Evolutionary conservation across 176 grass and related monocot genomes (phyloP).

Genomic region (Carex littledalei): DNA sequence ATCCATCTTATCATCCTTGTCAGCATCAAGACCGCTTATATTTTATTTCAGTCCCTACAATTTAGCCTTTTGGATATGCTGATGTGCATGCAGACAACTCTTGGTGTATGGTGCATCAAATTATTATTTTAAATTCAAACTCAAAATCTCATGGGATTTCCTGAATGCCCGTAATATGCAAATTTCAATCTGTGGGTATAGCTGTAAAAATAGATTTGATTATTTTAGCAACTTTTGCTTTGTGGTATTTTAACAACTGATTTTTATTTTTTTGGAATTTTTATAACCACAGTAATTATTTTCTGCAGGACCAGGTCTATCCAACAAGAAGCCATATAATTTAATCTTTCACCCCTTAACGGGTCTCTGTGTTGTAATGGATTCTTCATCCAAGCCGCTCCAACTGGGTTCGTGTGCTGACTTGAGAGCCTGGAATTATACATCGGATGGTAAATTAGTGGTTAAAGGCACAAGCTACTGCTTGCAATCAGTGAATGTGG

Average conservation of each 20-base stretch:
- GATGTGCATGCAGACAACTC: neutral
- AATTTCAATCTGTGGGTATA: neutral
- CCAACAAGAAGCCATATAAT: slow-evolving; percentile 43
- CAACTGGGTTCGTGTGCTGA: slow-evolving; percentile 53
- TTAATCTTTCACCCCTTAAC: slow-evolving; percentile 72
- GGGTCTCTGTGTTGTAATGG: slow-evolving; percentile 62
- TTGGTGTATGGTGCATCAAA: neutral
- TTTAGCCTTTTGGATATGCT: neutral
- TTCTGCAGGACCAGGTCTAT: slow-evolving; percentile 64
- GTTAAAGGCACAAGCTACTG: slow-evolving; percentile 49
- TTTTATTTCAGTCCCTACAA: neutral
- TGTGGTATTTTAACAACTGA: neutral
- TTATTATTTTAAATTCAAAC: neutral
- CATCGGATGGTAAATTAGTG: slow-evolving; percentile 36
- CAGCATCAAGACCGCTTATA: neutral
- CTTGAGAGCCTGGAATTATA: slow-evolving; percentile 71
- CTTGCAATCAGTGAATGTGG: slow-evolving; percentile 39
- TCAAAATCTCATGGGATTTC: neutral
- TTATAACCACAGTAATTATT: neutral
- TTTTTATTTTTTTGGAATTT: neutral
- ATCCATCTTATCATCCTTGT: neutral
- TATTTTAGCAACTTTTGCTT: neutral
- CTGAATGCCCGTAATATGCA: neutral
- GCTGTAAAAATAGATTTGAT: neutral
- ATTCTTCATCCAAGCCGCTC: slow-evolving; percentile 35